Evolutionary conservation across 2,329 filamentous ascomycete genomes (phyloP), one percentile per base, ranked within the genome.

Genomic region (Apiospora sp.): DNA sequence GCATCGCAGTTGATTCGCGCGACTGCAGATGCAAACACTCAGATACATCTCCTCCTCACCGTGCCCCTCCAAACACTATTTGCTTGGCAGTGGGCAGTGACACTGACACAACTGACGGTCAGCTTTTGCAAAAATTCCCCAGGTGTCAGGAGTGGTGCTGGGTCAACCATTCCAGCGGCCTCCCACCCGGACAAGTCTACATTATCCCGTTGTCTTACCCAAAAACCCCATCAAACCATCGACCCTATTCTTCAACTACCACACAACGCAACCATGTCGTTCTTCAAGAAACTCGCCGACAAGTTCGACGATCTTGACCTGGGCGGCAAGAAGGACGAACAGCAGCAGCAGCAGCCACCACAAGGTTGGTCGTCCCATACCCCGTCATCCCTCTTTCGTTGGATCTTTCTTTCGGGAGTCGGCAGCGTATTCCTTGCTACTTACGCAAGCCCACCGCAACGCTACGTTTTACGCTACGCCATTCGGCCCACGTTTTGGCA

Each of bases 281-380:
- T 81, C 72, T 75, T 80, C 70, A 79, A 76, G 51, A 80, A 80
- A 41, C 73, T 81, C 48, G 71, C 76, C 22, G 78, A 76, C 72
- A 80, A 80, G 77, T 75, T 81, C 19, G 80, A 80, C 54, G 77
- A 78, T n/a, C 72, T 81, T 43, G 67, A 61, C 37, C 77, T 77
- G n/a, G 76, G 73, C 16, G 74, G 76, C 22, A 78, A 78, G 73
- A 54, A 73, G n/a, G 77, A 78, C 19, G 72, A 72, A 48, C 68
- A 76, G 54, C 71, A 75, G 48, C 68, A 76, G 54, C 71, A 75
- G 49, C 69, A 27, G 16, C 71, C 44, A 41, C 58, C 58, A 64
- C 58, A 64, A 68, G 41, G 67, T 68, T 68, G 24, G 67, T 68
- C 64, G 14, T 68, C 67, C 41, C 67, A 68, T 27, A 19, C 19